Conservation (phyloP, 83 land plant species). For the Isoetes engelmannii region DNA sequence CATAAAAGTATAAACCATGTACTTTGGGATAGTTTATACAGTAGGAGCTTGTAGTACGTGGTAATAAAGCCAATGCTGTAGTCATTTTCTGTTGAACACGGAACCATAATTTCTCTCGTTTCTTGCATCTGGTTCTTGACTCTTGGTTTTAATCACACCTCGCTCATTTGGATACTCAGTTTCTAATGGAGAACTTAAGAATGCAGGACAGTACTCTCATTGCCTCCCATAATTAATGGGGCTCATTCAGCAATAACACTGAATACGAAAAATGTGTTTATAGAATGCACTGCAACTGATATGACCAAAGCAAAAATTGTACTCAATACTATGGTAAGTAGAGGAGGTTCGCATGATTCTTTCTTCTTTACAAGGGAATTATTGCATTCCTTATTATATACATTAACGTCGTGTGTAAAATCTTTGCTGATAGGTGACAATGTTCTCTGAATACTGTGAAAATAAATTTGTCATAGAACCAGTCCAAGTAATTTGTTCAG, state of each 20-base stretch:
- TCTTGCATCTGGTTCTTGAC: no score
- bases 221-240: conserved; percentile 95
- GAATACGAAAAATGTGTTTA: conserved; percentile 82
- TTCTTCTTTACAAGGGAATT: not conserved
- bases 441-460: conserved; percentile 80
- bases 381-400: not conserved
- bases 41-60: no score
- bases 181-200: not conserved
- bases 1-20: no score
- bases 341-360: not conserved
- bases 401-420: not conserved
- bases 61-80: no score
- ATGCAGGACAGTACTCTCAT: conserved; percentile 79
- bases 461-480: conserved; percentile 86
- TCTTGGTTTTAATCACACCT: no score
- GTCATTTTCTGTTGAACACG: no score
- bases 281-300: conserved; percentile 98
- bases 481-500: conserved; percentile 66
- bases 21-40: no score
- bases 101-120: no score
- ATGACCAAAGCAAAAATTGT: conserved; percentile 92
- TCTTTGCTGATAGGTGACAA: conserved; percentile 61
- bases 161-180: no score
- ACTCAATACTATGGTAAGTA: conserved; percentile 75
- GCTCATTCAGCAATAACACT: conserved; percentile 93